phyloP scores from a whole-genome alignment of 108 stramenopile species.

The Cyclostephanos tholiformis region DNA sequence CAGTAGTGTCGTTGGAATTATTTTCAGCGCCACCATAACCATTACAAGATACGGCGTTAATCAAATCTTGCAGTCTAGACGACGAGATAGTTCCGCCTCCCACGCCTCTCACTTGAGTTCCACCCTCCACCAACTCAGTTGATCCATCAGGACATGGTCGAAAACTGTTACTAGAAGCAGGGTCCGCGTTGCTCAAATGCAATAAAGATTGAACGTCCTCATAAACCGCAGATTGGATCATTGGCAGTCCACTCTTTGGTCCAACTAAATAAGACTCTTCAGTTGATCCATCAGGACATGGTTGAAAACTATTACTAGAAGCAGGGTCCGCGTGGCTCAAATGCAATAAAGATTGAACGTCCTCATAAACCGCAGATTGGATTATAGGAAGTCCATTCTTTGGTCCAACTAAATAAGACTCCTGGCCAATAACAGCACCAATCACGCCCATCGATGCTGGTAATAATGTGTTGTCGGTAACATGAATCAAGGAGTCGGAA shows the following conservation, averaged over 20 bases:
- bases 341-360: conserved; percentile 2
- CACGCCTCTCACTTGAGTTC: not conserved
- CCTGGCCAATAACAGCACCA: not conserved
- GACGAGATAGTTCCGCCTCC: not conserved
- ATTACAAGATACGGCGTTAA: conserved; percentile 1
- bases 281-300: not conserved
- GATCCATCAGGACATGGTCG: not conserved
- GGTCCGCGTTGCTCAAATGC: conserved; percentile 1
- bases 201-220: conserved; percentile 10
- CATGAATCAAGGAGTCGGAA: conserved; percentile 6
- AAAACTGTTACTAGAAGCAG: not conserved
- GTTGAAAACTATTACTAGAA: too few relatives aligned
- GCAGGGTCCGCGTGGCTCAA: conserved; percentile 1
- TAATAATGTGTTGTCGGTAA: not conserved
- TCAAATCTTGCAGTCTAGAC: conserved; percentile 20
- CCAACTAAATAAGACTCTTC: not conserved
- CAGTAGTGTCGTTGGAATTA: not conserved
- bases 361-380: conserved; percentile 8
- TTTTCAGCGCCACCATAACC: not conserved
- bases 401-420: not conserved
- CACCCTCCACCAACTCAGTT: conserved; percentile 1
- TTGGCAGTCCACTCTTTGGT: not conserved
- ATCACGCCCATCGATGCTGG: conserved; percentile 1
- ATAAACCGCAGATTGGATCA: conserved; percentile 3
- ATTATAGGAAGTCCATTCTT: not conserved